Base-by-base conservation (phyloP, 2,329 filamentous ascomycete genomes). In the Fusarium heterosporum region DNA sequence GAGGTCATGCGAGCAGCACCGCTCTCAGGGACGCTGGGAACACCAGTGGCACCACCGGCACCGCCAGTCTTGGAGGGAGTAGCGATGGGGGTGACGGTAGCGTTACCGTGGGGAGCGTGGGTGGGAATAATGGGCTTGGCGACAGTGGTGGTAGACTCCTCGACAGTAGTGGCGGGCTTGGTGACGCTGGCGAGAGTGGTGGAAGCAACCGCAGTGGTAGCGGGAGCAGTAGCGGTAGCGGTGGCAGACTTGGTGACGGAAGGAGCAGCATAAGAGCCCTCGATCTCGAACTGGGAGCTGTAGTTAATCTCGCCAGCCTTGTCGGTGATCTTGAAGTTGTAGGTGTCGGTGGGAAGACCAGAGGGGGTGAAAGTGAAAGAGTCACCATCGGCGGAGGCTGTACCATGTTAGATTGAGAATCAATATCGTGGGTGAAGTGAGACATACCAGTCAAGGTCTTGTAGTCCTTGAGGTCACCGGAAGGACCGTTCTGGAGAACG, bases 251-350 rank as follows among this genome's bases (percentile, higher is more conserved):
- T 64, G 48, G 63, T 64, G 22, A 32, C 47, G 25, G 70, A 53
- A 38, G 60, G 55, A 36, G 42, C 59, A 13, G 54, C 55, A 42
- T 63, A 73, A n/a, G 67, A 65, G 26, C 75, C 75, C 39, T 70
- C 14, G 70, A 74, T 76, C 11, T 30, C 2, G 63, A 78, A 79
- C 68, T 75, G 73, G 4, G 19, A 9, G 68, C 72, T 75, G 72
- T 75, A 79, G 75, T 79, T 79, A 65, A 36, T 12, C 13, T 73
- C 58, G 28, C 63, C 65, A 49, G 64, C 47, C 14, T 61, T 50
- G 64, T 75, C 74, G 68, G 75, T 62, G 67, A 79, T 78, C 68
- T 74, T 73, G 71, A 79, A 77, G 71, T 68, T 72, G 73, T 79
- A 79, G 42, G 57, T 64, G 64, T 72, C 78, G 22, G 74, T 64